Evolutionary conservation across 1,139 yeast species (phyloP).

Genomic region (Kodamaea sp.): DNA sequence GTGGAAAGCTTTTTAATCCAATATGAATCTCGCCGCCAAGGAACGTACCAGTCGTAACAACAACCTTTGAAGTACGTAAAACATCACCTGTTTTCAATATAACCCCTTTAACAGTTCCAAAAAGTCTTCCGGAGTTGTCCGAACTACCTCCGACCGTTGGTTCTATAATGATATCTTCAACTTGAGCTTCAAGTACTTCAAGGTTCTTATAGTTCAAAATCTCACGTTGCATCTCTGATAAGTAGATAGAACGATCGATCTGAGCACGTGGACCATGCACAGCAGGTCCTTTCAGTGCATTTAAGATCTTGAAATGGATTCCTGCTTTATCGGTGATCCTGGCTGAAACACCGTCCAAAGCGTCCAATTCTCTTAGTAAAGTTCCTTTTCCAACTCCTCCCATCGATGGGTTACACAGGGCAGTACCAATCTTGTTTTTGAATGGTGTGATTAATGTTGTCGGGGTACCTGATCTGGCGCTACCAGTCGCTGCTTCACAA

Average conservation of each 20-base stretch:
- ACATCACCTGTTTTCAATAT: conserved; percentile 65
- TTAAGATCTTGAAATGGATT: conserved; percentile 82
- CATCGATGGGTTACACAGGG: conserved; percentile 96
- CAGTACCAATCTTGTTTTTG: conserved; percentile 76
- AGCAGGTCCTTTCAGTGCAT: conserved; percentile 90
- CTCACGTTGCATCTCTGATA: conserved; percentile 72
- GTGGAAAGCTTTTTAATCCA: conserved; percentile 74
- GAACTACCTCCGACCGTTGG: conserved; percentile 16
- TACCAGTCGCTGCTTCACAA: conserved; percentile 92
- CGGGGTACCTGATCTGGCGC: conserved; percentile 76
- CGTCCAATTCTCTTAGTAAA: conserved; percentile 86
- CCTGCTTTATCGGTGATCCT: conserved; percentile 88
- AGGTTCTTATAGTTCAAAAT: conserved; percentile 60
- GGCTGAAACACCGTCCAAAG: conserved; percentile 89
- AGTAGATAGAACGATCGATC: conserved; percentile 79
- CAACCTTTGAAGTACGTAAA: conserved; percentile 61
- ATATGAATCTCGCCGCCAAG: conserved; percentile 92
- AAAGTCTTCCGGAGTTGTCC: conserved; percentile 34
- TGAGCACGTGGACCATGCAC: conserved; percentile 99
- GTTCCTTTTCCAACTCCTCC: conserved; percentile 99
- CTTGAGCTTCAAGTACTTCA: conserved; percentile 66
- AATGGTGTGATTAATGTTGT: conserved; percentile 81
- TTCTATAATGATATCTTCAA: conserved; percentile 79
- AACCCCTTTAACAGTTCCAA: conserved; percentile 61
- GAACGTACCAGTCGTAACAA: conserved; percentile 94